Evolutionary conservation across 345 rosid species (phyloP), one percentile per base, ranked within the genome.

Genomic region (Eucalyptus melliodora): DNA sequence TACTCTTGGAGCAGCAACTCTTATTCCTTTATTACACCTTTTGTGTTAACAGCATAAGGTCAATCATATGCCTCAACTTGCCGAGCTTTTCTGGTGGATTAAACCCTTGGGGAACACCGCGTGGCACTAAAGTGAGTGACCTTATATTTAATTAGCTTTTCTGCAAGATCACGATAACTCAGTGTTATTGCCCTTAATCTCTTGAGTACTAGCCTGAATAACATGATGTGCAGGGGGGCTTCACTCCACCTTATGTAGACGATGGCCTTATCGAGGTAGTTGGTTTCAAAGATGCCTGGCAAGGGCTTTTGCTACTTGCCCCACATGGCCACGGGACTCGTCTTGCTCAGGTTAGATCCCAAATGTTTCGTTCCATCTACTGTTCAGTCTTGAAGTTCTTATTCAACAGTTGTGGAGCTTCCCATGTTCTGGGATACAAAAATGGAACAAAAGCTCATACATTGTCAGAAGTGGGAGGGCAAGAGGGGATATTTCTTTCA

Each of bases 61-160:
- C 97, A 40, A 94, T 96, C 31, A 93, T 96, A 44, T 95, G 97
- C 94, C 96, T 96, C 85, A 96, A 96, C 90, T 91, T 94, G 94
- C 97, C 96, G 50, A 96, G 97, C 89, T 96, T 96, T 89, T 94
- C 98, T 34, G 98, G 98, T 62, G 98, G 98, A 87, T 94, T 96
- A 69, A 92, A 95, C 91, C 97, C 96, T 87, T 96, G 98, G 98
- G 97, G 96, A 88, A 91, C 87, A 72, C 95, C 95, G 59, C 91
- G 21, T 31, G 88, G 91, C 80, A 92, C 92, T 93, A 96, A 94
- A 89, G 83, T 77, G 24, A 93, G 51, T 1, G 90, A 93, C 44
- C 95, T 93, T 37, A 87, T 96, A 88, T 90, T 77, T 40, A 90
- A 45, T 24, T 53, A 65, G 85, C 47, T 77, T 21, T 77, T 21